Conservation (phyloP, 2,329 filamentous ascomycete genomes). For the Dactylonectria macrodidyma region DNA sequence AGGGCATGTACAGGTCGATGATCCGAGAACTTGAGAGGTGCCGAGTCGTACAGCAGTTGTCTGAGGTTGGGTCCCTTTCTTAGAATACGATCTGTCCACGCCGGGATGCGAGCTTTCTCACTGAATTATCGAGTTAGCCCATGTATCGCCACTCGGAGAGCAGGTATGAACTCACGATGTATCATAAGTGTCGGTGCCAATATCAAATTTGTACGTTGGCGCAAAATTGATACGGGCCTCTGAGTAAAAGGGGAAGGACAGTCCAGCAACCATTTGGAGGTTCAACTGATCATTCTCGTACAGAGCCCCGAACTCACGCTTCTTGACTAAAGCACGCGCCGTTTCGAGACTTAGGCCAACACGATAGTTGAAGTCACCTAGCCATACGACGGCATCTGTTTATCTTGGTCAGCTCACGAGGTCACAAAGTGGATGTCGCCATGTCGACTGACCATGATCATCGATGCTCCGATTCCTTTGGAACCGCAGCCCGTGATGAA, state of each 20-base stretch:
- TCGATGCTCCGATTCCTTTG: conserved; percentile 92
- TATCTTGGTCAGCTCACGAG: conserved; percentile 39
- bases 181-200: conserved; percentile 91
- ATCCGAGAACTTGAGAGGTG: conserved; percentile 90
- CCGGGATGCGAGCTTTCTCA: conserved; percentile 94
- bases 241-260: conserved; percentile 92
- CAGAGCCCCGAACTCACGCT: conserved; percentile 80
- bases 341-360: conserved; percentile 88
- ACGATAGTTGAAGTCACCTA: conserved; percentile 98
- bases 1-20: conserved; percentile 95
- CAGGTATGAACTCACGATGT: conserved; percentile 75
- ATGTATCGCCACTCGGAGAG: neutral
- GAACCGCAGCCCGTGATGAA: conserved; percentile 88
- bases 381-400: conserved; percentile 85
- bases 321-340: conserved; percentile 81
- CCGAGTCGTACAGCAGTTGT: conserved; percentile 86
- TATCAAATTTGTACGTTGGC: conserved; percentile 96
- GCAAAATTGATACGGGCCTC: conserved; percentile 90
- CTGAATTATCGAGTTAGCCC: conserved; percentile 56
- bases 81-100: conserved; percentile 96
- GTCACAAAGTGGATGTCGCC: neutral
- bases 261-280: conserved; percentile 93
- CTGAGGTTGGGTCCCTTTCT: conserved; percentile 87
- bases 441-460: conserved; percentile 78
- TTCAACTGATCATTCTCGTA: conserved; percentile 98